phyloP scores from a whole-genome alignment of 805 yeast species.

The Candida easanensis region DNA sequence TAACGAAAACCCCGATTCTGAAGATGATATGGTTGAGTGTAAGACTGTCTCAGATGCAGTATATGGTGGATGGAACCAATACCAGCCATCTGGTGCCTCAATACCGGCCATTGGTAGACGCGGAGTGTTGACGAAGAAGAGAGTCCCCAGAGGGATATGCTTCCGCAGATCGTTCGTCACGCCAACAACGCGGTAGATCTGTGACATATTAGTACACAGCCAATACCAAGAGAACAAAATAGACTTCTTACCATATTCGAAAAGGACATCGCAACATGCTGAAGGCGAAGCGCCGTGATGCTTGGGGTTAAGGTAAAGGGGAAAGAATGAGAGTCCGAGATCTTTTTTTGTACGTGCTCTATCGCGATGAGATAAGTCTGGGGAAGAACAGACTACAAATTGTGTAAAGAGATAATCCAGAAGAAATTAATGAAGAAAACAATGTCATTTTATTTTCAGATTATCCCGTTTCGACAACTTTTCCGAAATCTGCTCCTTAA shows the following conservation, averaged over 20 bases:
- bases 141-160: slow-evolving; percentile 47
- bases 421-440: no score
- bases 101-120: slow-evolving; percentile 35
- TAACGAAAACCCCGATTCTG: slow-evolving; percentile 14
- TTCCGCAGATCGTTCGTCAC: slow-evolving; percentile 19
- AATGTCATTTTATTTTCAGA: no score
- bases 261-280: neutral
- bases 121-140: slow-evolving; percentile 45
- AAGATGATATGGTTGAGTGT: slow-evolving; percentile 10
- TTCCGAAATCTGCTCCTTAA: slow-evolving; percentile 14
- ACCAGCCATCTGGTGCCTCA: slow-evolving; percentile 46
- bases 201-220: neutral
- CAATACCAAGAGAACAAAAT: no score
- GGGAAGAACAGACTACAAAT: no score
- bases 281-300: no score
- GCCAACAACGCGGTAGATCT: slow-evolving; percentile 16
- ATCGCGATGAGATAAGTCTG: slow-evolving; percentile 1
- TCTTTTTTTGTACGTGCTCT: neutral
- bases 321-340: neutral
- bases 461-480: neutral
- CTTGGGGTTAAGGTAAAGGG: no score
- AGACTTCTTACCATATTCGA: neutral
- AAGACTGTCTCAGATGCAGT: slow-evolving; percentile 15
- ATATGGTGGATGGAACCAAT: slow-evolving; percentile 52
- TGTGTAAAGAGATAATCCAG: no score